Evolutionary conservation across 1,284 basidiomycete species (phyloP).

Genomic region (Naganishia liquefaciens): DNA sequence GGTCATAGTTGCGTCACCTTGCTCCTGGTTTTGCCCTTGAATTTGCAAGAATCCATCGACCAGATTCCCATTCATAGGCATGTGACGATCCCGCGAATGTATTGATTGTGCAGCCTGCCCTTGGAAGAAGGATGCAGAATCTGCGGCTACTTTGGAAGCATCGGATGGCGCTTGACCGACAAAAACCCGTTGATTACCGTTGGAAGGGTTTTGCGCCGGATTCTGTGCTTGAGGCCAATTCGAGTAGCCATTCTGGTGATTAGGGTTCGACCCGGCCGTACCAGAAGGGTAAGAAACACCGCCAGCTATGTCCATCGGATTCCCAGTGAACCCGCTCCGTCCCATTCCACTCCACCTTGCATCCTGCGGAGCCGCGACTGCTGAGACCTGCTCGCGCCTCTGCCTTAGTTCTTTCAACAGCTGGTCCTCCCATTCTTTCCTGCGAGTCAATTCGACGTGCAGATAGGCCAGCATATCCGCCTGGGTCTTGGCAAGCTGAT

Average conservation of each 20-base stretch:
- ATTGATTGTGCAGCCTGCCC: not conserved
- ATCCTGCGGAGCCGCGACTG: not conserved
- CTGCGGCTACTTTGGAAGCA: not conserved
- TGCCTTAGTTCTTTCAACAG: conserved; percentile 30
- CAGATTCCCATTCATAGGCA: not conserved
- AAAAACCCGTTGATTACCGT: not conserved
- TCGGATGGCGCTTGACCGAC: not conserved
- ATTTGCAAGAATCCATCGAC: not conserved
- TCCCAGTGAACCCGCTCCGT: conserved; percentile 1
- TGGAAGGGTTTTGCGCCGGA: not conserved
- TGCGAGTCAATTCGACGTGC: conserved; percentile 31
- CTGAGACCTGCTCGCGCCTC: not conserved
- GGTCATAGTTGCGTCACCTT: not conserved
- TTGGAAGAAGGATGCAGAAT: not conserved
- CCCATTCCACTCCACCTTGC: not conserved
- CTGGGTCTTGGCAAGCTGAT: conserved; percentile 33
- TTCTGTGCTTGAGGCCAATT: conserved; percentile 1
- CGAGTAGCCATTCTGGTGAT: not conserved
- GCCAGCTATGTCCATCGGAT: not conserved
- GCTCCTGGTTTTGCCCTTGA: not conserved
- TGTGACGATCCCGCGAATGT: not conserved
- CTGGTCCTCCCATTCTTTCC: conserved; percentile 34
- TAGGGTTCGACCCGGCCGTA: not conserved
- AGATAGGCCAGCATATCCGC: conserved; percentile 31
- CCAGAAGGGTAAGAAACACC: not conserved